Evolutionary conservation across 352 stramenopile species (phyloP).

Genomic region (Pythium volutum): DNA sequence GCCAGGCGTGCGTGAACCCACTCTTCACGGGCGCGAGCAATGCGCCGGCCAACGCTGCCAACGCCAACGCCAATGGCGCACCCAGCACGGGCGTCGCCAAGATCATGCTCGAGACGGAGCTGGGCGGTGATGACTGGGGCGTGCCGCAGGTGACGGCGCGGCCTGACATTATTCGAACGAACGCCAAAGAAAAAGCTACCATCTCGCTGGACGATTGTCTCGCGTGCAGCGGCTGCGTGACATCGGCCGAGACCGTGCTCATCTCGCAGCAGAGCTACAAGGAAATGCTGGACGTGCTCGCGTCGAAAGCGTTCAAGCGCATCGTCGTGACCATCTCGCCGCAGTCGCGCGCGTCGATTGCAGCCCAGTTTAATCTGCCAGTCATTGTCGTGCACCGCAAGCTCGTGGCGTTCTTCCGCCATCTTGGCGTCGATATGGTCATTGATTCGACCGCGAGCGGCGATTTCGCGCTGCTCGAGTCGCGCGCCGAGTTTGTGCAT

Average conservation of each 20-base stretch:
- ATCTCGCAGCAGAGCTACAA: constrained; percentile 94
- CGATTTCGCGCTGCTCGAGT: constrained; percentile 93
- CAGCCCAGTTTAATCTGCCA: constrained; percentile 71
- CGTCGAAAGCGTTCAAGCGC: constrained; percentile 38
- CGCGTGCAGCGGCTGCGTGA: constrained; percentile 96
- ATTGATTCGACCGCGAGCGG: constrained; percentile 90
- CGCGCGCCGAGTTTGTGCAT: constrained; percentile 88
- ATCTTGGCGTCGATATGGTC: constrained; percentile 87
- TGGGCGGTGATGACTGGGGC: constrained; percentile 55
- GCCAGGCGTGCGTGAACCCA: constrained; percentile 93
- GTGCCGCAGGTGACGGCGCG: constrained; percentile 35
- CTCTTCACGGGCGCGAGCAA: constrained; percentile 72
- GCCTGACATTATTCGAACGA: constrained; percentile 80
- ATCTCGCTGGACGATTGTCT: constrained; percentile 97
- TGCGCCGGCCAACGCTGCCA: constrained; percentile 1
- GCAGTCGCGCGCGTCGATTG: constrained; percentile 85
- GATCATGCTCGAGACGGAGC: constrained; percentile 77
- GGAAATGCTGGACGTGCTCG: constrained; percentile 77
- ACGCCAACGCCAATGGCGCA: not conserved
- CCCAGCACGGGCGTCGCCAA: constrained; percentile 42
- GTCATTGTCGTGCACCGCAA: constrained; percentile 67
- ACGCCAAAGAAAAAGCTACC: constrained; percentile 79
- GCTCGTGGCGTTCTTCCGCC: constrained; percentile 71
- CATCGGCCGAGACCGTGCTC: constrained; percentile 97
- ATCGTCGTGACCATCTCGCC: constrained; percentile 89